Evolutionary conservation across 1,284 basidiomycete species (phyloP), one percentile per base, ranked within the genome.

Genomic region (Melanopsichium pennsylvanicum): DNA sequence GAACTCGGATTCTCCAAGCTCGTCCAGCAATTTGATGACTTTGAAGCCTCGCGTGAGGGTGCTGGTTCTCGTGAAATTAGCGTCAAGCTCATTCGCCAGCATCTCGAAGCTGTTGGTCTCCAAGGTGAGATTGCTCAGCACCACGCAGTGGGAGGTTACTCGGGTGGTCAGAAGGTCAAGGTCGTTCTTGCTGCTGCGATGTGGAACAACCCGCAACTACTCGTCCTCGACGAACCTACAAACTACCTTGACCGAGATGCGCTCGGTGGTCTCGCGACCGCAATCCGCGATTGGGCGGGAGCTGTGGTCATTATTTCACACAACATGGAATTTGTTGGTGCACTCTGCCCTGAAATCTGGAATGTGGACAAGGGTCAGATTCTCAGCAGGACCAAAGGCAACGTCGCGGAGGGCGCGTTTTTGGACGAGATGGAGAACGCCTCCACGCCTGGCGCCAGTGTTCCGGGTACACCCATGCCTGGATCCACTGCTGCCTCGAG

Each of bases 281-380:
- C 96, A 27, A 97, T 98, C 82, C 89, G 89, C 73, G 92, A 97
- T 75, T 98, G 94, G 94, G 88, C 88, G 58, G 94, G 94, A 68
- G 95, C 93, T 33, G 93, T 97, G 47, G 90, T 95, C 75, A 96
- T 96, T 84, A 97, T 97, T 81, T 96, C 93, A 52, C 94, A 97
- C 85, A 95, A 95, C 84, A 76, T 74, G 69, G 79, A 82, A 59
- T 81, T 80, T 52, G 74, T 82, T 18, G 63, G 57, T 34, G 75
- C 77, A 19, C 60, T 82, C 11, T 81, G 79, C 69, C 75, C 81
- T 23, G 83, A 83, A 89, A 87, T 93, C 79, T 86, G 85, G 85
- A 56, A 82, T 67, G 84, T 84, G 64, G 89, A 91, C 47, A 86
- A 81, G 31, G 93, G 93, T 29, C 86, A 86, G 22, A 86, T 98